Base-by-base conservation (phyloP, 306 rosid species). In the Carpinus fangiana region DNA sequence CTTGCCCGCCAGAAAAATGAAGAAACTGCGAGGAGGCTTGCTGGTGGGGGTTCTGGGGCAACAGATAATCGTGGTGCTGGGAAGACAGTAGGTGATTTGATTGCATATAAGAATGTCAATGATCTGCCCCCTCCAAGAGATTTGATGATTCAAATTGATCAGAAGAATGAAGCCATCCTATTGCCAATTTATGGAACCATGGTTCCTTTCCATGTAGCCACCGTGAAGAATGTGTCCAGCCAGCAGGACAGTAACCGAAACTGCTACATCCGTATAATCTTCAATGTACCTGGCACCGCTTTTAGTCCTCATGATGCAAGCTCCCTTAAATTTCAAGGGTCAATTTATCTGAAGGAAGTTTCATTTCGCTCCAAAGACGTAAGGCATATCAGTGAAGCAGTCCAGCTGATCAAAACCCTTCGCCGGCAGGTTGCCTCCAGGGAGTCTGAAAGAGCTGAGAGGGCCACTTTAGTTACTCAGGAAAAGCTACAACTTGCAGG, bases 1-100 rank as follows among this genome's bases (percentile, higher is more conserved):
- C 97, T 94, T 84, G 98, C 98, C 62, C 93, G 95, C 72, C 98
- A 92, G 89, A 94, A 94, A 76, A 94, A 94, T 75, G 98, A 94
- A 89, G 98, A 94, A 86, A 94, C 97, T 65, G 97, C 97, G 7
- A 88, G 97, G 78, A 83, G 98, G 46, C 97, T 94, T 76, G 95
- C 97, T 67, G 98, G 98, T 79, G 92, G 82, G 47, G 98, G 89
- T 56, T 74, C 70, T 64, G 88, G 85, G 73, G 43, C 82, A 0
- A 93, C 97, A 43, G 93, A 87, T 45, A 84, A 76, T 77, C 93
- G 93, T 73, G 54, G 90, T 50, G 74, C 90, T 50, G 68, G 18
- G 7, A 92, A 77, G 86, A 74, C 91, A 20, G 72, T 86, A n/a
- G 45, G 92, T 0, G 98, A 94, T 52, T 78, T 94, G 80, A 34